Evolutionary conservation across 2,329 filamentous ascomycete species (phyloP), one percentile per base, ranked within the genome.

Genomic region (Neofusicoccum sp.): DNA sequence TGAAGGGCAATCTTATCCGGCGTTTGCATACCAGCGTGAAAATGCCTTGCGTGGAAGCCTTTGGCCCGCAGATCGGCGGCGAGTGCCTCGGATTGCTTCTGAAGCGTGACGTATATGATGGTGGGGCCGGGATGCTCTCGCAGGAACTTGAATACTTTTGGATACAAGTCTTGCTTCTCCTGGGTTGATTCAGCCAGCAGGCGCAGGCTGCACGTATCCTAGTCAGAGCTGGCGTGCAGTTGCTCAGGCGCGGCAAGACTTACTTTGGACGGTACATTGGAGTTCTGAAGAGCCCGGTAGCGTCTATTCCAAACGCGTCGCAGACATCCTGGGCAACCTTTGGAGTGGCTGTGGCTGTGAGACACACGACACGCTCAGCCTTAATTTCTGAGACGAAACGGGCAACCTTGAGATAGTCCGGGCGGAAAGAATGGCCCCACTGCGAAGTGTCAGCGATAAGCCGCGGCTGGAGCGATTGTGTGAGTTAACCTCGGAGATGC

Each of bases 31-130:
- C 82, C 82, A 0, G 81, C 81, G 63, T 84, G 82, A 47, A 83
- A 84, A 6, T 76, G 71, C 2, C 71, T 70, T 0, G 78, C 78
- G 2, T 75, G 73, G 61, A 82, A 79, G 0, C 76, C 75, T 4
- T 77, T 61, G 0, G 62, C 61, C 0, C 62, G 65, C 2, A 85
- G 66, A 1, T 71, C 65, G 1, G 61, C 38, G 1, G 81, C 80
- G 6, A 84, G 68, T 0, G 58, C 45, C 61, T 80, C 81, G 0
- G 83, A 77, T 64, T 84, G 79, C 67, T 78, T 80, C 61, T 86
- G 85, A 0, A 82, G 68, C 0, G 84, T 86, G 1, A 86, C 83
- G 59, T 88, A 88, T 11, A 88, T 76, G 24, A 88, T 82, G 0
- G 83, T 83, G 2, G 85, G 76, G 0, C 85, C 86, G 1, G 77